phyloP scores from a whole-genome alignment of 371 early-diverging fungal species.

The Cokeromyces recurvatus region DNA sequence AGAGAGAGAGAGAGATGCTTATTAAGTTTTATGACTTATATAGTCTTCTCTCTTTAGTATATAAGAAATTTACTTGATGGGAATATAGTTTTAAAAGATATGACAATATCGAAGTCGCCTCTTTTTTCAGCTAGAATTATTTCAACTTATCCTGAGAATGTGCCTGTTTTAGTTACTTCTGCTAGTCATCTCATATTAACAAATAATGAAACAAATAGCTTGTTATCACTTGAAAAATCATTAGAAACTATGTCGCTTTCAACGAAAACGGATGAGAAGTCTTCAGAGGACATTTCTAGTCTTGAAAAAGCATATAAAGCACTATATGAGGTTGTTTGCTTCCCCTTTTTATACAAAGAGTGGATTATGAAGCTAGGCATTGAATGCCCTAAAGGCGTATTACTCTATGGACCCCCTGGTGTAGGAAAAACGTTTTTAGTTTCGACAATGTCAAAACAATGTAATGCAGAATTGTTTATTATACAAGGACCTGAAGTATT shows the following conservation, averaged over 20 bases:
- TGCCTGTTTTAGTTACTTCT: slow-evolving; percentile 15
- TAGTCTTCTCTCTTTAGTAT: slow-evolving; percentile 1
- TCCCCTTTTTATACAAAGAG: slow-evolving; percentile 69
- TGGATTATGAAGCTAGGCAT: slow-evolving; percentile 63
- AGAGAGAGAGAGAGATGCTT: too few relatives aligned
- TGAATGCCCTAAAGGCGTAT: slow-evolving; percentile 84
- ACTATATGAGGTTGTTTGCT: slow-evolving; percentile 73
- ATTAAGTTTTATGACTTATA: too few relatives aligned
- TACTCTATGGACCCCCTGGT: slow-evolving; percentile 95
- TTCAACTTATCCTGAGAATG: slow-evolving; percentile 24
- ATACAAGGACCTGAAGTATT: slow-evolving; percentile 90
- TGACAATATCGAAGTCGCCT: not conserved
- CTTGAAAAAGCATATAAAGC: slow-evolving; percentile 51
- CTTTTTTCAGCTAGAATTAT: too few relatives aligned
- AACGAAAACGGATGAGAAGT: too few relatives aligned
- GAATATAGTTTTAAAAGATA: slow-evolving; percentile 1
- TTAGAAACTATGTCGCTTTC: slow-evolving; percentile 4
- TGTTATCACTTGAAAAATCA: slow-evolving; percentile 7
- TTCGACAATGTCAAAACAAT: slow-evolving; percentile 54
- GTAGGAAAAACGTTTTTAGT: slow-evolving; percentile 93
- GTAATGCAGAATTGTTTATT: slow-evolving; percentile 57
- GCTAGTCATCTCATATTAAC: slow-evolving; percentile 11
- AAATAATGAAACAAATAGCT: slow-evolving; percentile 4
- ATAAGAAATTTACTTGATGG: slow-evolving; percentile 16
- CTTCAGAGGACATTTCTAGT: slow-evolving; percentile 10